phyloP scores from a whole-genome alignment of 805 yeast genomes.

The Ogataea dorogensis region DNA sequence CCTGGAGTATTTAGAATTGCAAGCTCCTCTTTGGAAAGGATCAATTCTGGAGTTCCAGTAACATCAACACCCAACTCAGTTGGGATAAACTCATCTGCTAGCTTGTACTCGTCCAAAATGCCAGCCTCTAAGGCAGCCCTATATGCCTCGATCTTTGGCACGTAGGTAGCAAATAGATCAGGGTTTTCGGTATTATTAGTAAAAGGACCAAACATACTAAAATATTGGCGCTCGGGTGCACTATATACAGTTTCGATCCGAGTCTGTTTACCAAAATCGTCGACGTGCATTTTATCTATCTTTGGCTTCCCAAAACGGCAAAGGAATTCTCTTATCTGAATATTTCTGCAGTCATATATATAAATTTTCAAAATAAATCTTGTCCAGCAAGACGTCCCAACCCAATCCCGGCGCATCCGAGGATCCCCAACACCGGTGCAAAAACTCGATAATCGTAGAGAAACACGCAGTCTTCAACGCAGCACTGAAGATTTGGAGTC shows the following conservation, averaged over 20 bases:
- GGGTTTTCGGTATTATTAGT: slow-evolving; percentile 23
- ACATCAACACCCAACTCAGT: slow-evolving; percentile 24
- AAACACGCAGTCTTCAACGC: slow-evolving; percentile 10
- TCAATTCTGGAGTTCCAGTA: slow-evolving; percentile 30
- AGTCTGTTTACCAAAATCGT: no score
- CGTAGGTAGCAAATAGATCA: slow-evolving; percentile 25
- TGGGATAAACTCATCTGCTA: slow-evolving; percentile 23
- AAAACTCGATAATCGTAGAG: slow-evolving; percentile 13
- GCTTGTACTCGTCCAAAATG: slow-evolving; percentile 27
- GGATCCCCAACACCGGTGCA: slow-evolving; percentile 17
- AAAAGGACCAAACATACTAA: slow-evolving; percentile 12
- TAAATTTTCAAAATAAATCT: slow-evolving; percentile 1
- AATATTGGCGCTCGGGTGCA: background rate
- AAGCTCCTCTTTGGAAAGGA: slow-evolving; percentile 37
- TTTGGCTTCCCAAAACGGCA: background rate
- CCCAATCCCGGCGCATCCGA: slow-evolving; percentile 3
- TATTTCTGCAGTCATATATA: slow-evolving; percentile 5
- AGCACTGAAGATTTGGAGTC: slow-evolving; percentile 13
- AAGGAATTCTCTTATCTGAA: background rate
- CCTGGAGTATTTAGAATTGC: slow-evolving; percentile 42
- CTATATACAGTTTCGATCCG: no score
- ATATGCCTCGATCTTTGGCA: slow-evolving; percentile 36
- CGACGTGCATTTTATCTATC: background rate
- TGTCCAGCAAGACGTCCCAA: slow-evolving; percentile 5
- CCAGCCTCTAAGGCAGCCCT: slow-evolving; percentile 27